These are phyloP conservation scores for Monilinia aucupariae DNA, from an alignment of 2,329 filamentous ascomycete genomes.

Conservation along the genomic window DNA sequence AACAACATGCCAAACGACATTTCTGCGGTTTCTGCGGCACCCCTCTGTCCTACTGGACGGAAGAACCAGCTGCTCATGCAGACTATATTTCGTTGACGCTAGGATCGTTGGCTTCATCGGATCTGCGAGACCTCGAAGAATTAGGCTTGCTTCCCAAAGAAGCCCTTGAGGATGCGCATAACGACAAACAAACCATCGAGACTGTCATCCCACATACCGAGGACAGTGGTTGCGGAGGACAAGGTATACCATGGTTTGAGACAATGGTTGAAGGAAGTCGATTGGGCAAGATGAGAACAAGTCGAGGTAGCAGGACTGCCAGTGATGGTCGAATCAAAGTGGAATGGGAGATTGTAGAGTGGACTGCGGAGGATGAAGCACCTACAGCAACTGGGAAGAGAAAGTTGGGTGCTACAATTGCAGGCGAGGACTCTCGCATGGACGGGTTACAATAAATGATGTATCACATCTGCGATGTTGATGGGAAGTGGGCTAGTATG, in stretches of 20 bases:
- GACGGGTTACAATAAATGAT: not conserved
- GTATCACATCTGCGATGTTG: not conserved
- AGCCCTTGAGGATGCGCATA: conserved; percentile 35
- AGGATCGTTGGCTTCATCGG: conserved; percentile 67
- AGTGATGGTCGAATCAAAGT: conserved; percentile 61
- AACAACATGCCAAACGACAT: conserved; percentile 56
- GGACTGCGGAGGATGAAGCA: conserved; percentile 47
- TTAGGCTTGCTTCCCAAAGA: conserved; percentile 62
- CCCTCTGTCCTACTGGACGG: conserved; percentile 76
- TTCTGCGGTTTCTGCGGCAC: conserved; percentile 94
- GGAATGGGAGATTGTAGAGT: conserved; percentile 83
- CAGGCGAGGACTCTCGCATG: conserved; percentile 16
- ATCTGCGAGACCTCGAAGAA: conserved; percentile 67
- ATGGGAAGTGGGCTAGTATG: not conserved
- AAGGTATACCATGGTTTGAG: conserved; percentile 79
- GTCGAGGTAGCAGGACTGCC: conserved; percentile 49
- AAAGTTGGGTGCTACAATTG: conserved; percentile 11
- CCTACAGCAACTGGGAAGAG: conserved; percentile 41
- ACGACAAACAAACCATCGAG: conserved; percentile 25
- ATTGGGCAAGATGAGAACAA: conserved; percentile 61
- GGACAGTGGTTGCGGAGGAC: conserved; percentile 25
- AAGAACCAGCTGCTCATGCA: conserved; percentile 62
- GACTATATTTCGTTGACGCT: conserved; percentile 76
- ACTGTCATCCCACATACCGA: conserved; percentile 28
- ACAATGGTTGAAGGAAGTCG: conserved; percentile 70